A percentile compares a stretch with the other conserved stretches of the same genome.
phyloP scores from a whole-genome alignment of 176 grass and related monocot genomes.

The Lolium rigidum region DNA sequence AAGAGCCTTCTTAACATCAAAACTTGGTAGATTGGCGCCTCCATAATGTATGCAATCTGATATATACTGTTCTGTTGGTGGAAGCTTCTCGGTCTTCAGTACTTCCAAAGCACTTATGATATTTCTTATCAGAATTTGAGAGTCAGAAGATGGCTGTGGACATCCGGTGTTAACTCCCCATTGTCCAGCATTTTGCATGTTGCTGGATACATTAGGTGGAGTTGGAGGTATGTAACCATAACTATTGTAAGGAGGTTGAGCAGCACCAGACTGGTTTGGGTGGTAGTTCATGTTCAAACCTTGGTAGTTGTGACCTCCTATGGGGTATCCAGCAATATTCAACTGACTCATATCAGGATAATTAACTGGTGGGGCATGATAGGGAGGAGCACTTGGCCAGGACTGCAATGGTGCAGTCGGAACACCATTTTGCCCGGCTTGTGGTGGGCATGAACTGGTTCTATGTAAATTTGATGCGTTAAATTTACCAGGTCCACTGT shows the following conservation, averaged over 20 bases:
- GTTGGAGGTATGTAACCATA: constrained; percentile 65
- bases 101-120: constrained; percentile 74
- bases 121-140: constrained; percentile 55
- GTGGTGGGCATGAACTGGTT: constrained; percentile 52
- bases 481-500: constrained; percentile 55
- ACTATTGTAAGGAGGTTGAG: constrained; percentile 55
- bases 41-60: constrained; percentile 79
- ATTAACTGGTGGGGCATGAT: constrained; percentile 49
- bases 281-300: constrained; percentile 60
- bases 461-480: constrained; percentile 62
- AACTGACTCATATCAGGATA: constrained; percentile 52
- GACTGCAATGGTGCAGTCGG: constrained; percentile 52
- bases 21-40: constrained; percentile 60
- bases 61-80: constrained; percentile 85
- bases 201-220: constrained; percentile 48
- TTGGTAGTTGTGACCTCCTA: constrained; percentile 52
- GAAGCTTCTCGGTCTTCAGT: constrained; percentile 77
- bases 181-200: constrained; percentile 49
- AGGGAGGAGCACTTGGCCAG: constrained; percentile 51
- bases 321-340: constrained; percentile 67
- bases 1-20: constrained; percentile 78
- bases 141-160: constrained; percentile 44
- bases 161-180: constrained; percentile 45
- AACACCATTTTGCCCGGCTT: constrained; percentile 51
- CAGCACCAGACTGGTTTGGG: constrained; percentile 53